Evolutionary conservation across 2,329 filamentous ascomycete species (phyloP).

Genomic region (Pseudogymnoascus sp.): DNA sequence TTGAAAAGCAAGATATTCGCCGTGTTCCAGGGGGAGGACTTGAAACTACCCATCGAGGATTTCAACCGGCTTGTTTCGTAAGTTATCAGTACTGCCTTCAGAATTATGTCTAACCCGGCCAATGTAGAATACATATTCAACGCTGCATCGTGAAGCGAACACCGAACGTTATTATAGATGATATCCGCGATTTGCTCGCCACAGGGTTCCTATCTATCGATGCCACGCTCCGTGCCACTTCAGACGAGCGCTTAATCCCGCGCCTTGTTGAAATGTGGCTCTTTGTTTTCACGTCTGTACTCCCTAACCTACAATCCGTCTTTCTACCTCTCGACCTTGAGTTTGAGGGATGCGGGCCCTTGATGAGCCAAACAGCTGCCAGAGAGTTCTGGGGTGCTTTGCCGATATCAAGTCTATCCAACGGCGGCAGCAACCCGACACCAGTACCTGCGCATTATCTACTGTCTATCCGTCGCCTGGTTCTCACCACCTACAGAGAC

Average conservation of each 20-base stretch:
- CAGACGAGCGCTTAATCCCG: constrained; percentile 83
- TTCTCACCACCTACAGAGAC: constrained; percentile 82
- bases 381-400: constrained; percentile 84
- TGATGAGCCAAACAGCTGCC: constrained; percentile 72
- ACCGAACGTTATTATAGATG: constrained; percentile 65
- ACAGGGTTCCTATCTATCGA: constrained; percentile 83
- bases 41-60: constrained; percentile 73
- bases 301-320: constrained; percentile 92
- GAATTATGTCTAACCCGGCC: constrained; percentile 10
- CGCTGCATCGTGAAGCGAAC: constrained; percentile 68
- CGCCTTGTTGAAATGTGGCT: constrained; percentile 91
- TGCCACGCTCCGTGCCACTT: constrained; percentile 67
- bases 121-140: constrained; percentile 57
- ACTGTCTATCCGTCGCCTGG: constrained; percentile 81
- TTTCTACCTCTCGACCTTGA: constrained; percentile 91
- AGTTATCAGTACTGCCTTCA: constrained; percentile 15
- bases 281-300: constrained; percentile 78
- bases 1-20: constrained; percentile 68
- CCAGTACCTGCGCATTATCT: constrained; percentile 42
- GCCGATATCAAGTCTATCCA: constrained; percentile 35
- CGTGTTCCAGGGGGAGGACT: constrained; percentile 74
- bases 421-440: constrained; percentile 34
- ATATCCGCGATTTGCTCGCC: constrained; percentile 65
- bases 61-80: constrained; percentile 69
- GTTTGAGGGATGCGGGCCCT: constrained; percentile 73